phyloP scores from a whole-genome alignment of 2,329 filamentous ascomycete genomes.

The Cladosporium sp. region DNA sequence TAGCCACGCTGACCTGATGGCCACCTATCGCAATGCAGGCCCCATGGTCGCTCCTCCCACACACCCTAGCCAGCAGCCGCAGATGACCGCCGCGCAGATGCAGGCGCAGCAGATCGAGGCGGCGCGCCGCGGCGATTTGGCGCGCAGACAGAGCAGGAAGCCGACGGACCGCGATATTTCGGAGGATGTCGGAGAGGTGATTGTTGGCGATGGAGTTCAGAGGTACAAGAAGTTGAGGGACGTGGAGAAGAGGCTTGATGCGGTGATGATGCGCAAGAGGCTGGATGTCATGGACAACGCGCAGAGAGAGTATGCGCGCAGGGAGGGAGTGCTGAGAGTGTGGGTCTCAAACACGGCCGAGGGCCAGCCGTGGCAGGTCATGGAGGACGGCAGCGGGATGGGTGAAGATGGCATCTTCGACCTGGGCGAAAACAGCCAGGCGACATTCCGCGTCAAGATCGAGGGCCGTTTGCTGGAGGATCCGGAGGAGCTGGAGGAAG shows the following conservation, averaged over 20 bases:
- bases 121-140: constrained; percentile 44
- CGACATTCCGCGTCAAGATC: constrained; percentile 84
- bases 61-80: constrained; percentile 48
- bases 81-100: constrained; percentile 38
- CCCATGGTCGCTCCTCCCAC: constrained; percentile 33
- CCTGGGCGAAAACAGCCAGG: constrained; percentile 68
- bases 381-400: constrained; percentile 41
- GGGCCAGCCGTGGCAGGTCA: constrained; percentile 86
- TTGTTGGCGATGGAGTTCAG: constrained; percentile 73
- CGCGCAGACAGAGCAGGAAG: constrained; percentile 75
- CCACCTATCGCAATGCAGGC: constrained; percentile 41
- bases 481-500: constrained; percentile 39
- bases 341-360: constrained; percentile 95
- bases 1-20: constrained; percentile 42
- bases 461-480: constrained; percentile 72
- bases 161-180: constrained; percentile 94
- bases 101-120: constrained; percentile 41
- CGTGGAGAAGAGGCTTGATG: constrained; percentile 80
- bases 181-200: constrained; percentile 70
- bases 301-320: constrained; percentile 50
- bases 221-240: constrained; percentile 81
- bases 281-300: constrained; percentile 80
- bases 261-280: constrained; percentile 88
- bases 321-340: constrained; percentile 74
- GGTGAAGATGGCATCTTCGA: constrained; percentile 69